Evolutionary conservation across 352 stramenopile species (phyloP), one percentile per base, ranked within the genome.

Genomic region (Phytophthora pistaciae): DNA sequence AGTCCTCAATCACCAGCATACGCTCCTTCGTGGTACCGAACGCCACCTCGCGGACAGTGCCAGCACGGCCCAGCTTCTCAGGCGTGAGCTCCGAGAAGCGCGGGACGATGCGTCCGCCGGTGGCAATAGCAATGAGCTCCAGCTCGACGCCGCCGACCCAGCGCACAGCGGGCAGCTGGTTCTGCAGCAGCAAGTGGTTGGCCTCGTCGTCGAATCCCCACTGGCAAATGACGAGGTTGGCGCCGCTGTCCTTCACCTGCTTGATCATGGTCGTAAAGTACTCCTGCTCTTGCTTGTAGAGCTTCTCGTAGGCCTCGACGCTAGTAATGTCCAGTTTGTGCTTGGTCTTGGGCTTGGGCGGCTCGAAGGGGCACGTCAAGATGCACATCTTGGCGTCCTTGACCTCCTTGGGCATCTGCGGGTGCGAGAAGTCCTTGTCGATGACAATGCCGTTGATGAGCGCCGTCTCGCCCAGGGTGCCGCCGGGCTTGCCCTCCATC

Each of bases 171-270:
- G 98, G 97, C 14, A 99, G 82, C 33, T 99, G 68, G 83, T 99
- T 98, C 78, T 99, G 97, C 53, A 99, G 84, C 33, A 99, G 87
- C 72, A 99, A 82, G 81, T 99, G 97, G 89, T 99, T 99, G 56
- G 98, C 98, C 77, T 99, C 98, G 79, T 99, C 98, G 82, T 99
- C 98, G 78, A 99, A 99, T 44, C 98, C 98, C 98, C 98, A 99
- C 82, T 99, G 97, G 85, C 98, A 99, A 80, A 99, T 99, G 50
- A 99, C 98, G 31, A 99, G 77, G 78, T 99, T 99, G 50, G 95
- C 96, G 33, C 98, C 98, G 74, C 88, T 98, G 77, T 99, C 98
- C 88, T 99, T 99, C 60, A 99, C 98, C 75, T 99, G 94, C 78
- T 99, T 87, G 65, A 99, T 98, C 98, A 99, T 99, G 56, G 98